A percentile compares a stretch with the other conserved stretches of the same genome.
Conservation (phyloP, 352 stramenopile species). For the Globisporangium nunn region DNA sequence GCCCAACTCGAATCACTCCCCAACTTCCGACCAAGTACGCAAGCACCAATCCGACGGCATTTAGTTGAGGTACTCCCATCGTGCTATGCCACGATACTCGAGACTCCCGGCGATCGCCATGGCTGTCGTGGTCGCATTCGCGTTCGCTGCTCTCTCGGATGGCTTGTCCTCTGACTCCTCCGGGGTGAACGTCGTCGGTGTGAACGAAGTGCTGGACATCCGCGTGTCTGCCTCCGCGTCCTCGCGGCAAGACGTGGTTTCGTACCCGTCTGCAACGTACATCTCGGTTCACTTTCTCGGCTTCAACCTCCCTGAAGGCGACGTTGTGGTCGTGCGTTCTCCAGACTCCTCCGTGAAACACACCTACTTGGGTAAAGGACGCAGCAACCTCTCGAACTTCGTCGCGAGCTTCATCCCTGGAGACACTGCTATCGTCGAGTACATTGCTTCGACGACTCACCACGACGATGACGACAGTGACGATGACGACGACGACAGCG, state of each 20-base stretch:
- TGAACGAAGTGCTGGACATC: constrained; percentile 23
- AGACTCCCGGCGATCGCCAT: neutral
- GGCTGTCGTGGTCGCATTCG: neutral
- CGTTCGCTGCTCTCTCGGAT: neutral
- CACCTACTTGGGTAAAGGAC: constrained; percentile 31
- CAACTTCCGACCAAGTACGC: no score
- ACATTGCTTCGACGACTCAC: constrained; percentile 18
- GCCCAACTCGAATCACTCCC: no score
- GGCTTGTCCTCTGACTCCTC: neutral
- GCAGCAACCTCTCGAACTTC: constrained; percentile 30
- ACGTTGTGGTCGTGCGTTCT: constrained; percentile 41
- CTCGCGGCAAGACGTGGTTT: constrained; percentile 27
- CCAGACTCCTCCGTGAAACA: constrained; percentile 17
- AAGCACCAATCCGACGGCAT: no score
- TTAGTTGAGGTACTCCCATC: neutral
- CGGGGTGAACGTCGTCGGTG: constrained; percentile 13
- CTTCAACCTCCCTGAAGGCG: constrained; percentile 43
- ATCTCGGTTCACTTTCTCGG: constrained; percentile 44
- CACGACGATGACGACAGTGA: neutral
- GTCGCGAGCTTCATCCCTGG: constrained; percentile 36
- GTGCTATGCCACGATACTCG: neutral
- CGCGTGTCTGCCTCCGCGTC: constrained; percentile 13
- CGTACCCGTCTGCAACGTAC: constrained; percentile 42
- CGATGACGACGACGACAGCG: neutral
- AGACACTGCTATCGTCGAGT: constrained; percentile 34